Evolutionary conservation across 768 basidiomycete species (phyloP).

Genomic region (Lactarius deliciosus): DNA sequence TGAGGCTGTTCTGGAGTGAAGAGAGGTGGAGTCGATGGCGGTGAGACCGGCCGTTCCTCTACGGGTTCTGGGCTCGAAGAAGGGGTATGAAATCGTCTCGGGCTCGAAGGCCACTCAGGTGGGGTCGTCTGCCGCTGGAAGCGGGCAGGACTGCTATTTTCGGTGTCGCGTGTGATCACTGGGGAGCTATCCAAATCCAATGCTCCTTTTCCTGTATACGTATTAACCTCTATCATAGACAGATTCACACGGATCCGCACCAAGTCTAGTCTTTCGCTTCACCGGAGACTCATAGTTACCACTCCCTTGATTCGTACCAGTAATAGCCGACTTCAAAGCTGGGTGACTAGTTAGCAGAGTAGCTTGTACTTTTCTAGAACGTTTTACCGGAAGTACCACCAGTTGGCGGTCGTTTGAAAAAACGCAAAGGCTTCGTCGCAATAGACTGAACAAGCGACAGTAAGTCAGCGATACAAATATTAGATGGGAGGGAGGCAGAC

Average conservation of each 20-base stretch:
- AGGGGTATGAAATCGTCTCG: neutral
- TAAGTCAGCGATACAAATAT: neutral
- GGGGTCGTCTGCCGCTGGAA: slow-evolving; percentile 21
- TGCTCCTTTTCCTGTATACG: slow-evolving; percentile 11
- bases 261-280: slow-evolving; percentile 4
- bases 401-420: slow-evolving; percentile 17
- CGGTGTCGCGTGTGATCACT: neutral
- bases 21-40: slow-evolving; percentile 12
- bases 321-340: slow-evolving; percentile 6
- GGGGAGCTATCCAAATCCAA: slow-evolving; percentile 21
- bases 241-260: neutral
- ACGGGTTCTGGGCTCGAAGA: slow-evolving; percentile 1
- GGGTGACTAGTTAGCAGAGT: neutral
- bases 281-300: neutral
- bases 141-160: neutral
- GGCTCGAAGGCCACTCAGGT: slow-evolving; percentile 16
- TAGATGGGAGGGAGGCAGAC: neutral
- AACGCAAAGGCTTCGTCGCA: slow-evolving; percentile 13
- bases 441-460: slow-evolving; percentile 11
- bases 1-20: slow-evolving; percentile 10
- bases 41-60: neutral
- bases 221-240: neutral
- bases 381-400: slow-evolving; percentile 3
- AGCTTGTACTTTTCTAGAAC: neutral
- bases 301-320: neutral